phyloP scores from a whole-genome alignment of 495 filamentous ascomycete genomes.

The Parathielavia appendiculata region DNA sequence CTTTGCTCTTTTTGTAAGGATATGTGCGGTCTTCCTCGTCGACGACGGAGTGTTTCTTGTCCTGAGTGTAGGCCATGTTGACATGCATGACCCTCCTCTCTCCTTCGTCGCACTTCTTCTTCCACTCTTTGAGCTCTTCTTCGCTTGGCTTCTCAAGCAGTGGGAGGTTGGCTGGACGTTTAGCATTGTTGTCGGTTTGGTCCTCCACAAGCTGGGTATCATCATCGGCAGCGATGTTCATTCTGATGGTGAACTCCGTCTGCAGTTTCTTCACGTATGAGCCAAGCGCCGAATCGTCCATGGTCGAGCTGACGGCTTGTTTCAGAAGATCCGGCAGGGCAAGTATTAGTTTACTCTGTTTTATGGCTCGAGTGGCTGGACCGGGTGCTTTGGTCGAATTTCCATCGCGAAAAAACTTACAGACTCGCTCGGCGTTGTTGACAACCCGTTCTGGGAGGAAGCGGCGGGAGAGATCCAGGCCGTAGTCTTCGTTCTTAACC shows the following conservation, averaged over 20 bases:
- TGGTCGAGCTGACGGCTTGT: conserved; percentile 60
- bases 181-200: background rate
- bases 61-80: conserved; percentile 4
- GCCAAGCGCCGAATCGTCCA: conserved; percentile 59
- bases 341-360: conserved; percentile 56
- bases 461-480: conserved; percentile 68
- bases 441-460: conserved; percentile 67
- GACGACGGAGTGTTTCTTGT: background rate
- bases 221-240: conserved; percentile 55
- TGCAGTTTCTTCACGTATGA: conserved; percentile 67
- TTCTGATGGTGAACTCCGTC: conserved; percentile 67
- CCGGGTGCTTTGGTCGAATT: conserved; percentile 51
- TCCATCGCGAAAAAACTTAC: conserved; percentile 51
- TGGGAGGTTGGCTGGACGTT: background rate
- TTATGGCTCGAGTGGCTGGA: conserved; percentile 40
- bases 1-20: background rate
- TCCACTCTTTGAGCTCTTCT: conserved; percentile 10
- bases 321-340: conserved; percentile 69
- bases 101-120: conserved; percentile 5
- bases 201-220: conserved; percentile 18
- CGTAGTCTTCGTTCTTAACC: conserved; percentile 70
- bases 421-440: conserved; percentile 59
- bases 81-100: conserved; percentile 18
- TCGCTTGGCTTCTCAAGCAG: conserved; percentile 10
- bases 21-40: background rate